Evolutionary conservation across 306 rosid species (phyloP).

Genomic region (Begonia peltatifolia): DNA sequence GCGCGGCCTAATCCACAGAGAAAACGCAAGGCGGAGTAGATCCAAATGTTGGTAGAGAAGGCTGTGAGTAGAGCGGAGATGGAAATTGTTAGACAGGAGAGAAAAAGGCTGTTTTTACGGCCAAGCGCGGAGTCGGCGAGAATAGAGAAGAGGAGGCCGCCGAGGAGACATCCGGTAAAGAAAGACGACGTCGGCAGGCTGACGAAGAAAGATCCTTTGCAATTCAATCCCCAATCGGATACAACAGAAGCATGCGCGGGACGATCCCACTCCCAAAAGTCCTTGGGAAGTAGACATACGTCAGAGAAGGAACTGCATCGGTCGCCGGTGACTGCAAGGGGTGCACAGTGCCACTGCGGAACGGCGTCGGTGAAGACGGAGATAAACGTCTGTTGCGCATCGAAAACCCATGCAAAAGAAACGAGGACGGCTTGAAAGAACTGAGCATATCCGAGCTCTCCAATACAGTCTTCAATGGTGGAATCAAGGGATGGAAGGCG

Average conservation of each 20-base stretch:
- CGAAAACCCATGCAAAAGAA: too few relatives aligned
- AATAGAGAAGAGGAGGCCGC: slow-evolving; percentile 23
- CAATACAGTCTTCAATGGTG: too few relatives aligned
- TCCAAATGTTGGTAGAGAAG: slow-evolving; percentile 34
- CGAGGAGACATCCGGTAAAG: slow-evolving; percentile 41
- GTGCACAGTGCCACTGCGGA: too few relatives aligned
- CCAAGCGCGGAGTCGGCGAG: slow-evolving; percentile 27
- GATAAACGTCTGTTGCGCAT: too few relatives aligned
- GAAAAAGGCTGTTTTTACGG: slow-evolving; percentile 38
- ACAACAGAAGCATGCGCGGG: slow-evolving; percentile 22
- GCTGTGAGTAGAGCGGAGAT: slow-evolving; percentile 27
- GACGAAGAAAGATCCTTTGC: slow-evolving; percentile 14
- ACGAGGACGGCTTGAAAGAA: too few relatives aligned
- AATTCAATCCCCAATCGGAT: slow-evolving; percentile 38
- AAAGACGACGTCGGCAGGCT: slow-evolving; percentile 50
- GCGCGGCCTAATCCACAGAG: slow-evolving; percentile 33
- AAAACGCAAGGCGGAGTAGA: slow-evolving; percentile 29
- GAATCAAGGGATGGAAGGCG: too few relatives aligned
- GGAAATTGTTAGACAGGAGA: slow-evolving; percentile 34
- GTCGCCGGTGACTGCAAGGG: slow-evolving; percentile 38
- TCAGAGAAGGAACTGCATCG: slow-evolving; percentile 29
- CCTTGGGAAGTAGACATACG: slow-evolving; percentile 21
- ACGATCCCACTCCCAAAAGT: slow-evolving; percentile 41
- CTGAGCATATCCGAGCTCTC: too few relatives aligned
- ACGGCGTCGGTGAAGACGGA: slow-evolving; percentile 23